Base-by-base conservation (phyloP, 805 yeast species). In the Candida patagonica region DNA sequence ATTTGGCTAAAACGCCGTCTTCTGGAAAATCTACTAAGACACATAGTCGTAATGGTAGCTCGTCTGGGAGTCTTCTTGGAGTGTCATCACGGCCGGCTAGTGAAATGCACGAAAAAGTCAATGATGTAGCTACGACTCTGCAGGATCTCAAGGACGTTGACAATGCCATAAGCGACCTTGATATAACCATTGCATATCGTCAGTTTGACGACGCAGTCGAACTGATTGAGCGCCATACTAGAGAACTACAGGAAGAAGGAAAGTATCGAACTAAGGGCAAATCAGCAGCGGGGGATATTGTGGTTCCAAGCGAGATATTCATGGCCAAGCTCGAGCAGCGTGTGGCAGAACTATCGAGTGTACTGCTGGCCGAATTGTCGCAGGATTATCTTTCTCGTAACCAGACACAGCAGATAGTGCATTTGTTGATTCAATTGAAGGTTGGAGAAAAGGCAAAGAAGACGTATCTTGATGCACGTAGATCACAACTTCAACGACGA, bases 91-190 rank as follows among this genome's bases (percentile, higher is more conserved):
- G 19, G n/a, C 19, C 30, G 12, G 26, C 5, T 12, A 17, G 17
- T 20, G 26, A 7, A 6, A 25, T n/a, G 12, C 12, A 17, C 4
- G 40, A 37, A 19, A 8, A 10, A 4, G 12, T 37, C 5, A 29
- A 37, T 29, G 32, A 29, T 15, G 34, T 37, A n/a, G 20, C 27
- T 5, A 26, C 37, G 3, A 25, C 35, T 15, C n/a, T 33, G 10
- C 42, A 67, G 40, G 71, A 62, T 15, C 61, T 80, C 41, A 71
- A 73, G 41, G 60, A 61, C 23, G 62, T 77, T 10, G 87, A 80
- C 50, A 80, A 77, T 38, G 59, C 66, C 24, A 63, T 82, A 13
- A 86, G 81, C 51, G 85, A 80, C 41, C 67, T 80, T 30, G 92
- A 83, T 54, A 74, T 79, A 10, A 67, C 67, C 40, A 66, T 81